Percentiles rank a stretch among this genome's conserved stretches.
phyloP scores from a whole-genome alignment of 208 protist genomes.

The Acanthamoeba lenticulata region DNA sequence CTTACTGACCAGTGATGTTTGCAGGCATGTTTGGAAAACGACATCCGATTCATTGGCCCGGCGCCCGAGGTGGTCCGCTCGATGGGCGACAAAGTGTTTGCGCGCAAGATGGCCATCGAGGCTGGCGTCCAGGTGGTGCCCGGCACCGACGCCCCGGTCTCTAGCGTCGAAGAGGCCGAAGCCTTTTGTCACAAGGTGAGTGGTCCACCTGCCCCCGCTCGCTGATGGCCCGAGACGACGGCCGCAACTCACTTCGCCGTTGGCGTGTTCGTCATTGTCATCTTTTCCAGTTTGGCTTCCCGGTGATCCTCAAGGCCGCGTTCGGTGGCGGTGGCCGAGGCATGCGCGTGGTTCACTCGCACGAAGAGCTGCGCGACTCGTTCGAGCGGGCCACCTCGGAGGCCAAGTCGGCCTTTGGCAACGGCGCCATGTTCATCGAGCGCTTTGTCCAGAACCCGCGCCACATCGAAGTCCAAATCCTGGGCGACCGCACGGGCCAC shows the following conservation, averaged over 20 bases:
- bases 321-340: conserved; percentile 89
- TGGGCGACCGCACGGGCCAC: conserved; percentile 92
- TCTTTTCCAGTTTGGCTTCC: conserved; percentile 89
- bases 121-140: conserved; percentile 74
- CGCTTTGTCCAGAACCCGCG: conserved; percentile 91
- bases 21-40: conserved; percentile 63
- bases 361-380: not conserved
- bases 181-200: conserved; percentile 90
- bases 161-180: conserved; percentile 65
- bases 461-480: conserved; percentile 85
- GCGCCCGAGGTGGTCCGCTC: conserved; percentile 66
- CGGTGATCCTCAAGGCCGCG: conserved; percentile 97
- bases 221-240: conserved; percentile 87
- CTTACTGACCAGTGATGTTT: not conserved
- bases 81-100: conserved; percentile 81
- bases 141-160: conserved; percentile 70
- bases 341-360: conserved; percentile 70
- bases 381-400: conserved; percentile 89
- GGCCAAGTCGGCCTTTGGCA: conserved; percentile 92
- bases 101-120: conserved; percentile 76
- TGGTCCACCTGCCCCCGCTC: conserved; percentile 86
- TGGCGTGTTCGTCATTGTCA: conserved; percentile 79
- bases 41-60: conserved; percentile 79
- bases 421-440: conserved; percentile 94
- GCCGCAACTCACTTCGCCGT: not conserved